Base-by-base conservation (phyloP, 176 grass and related monocot genomes). In the Aegilops bicornis region DNA sequence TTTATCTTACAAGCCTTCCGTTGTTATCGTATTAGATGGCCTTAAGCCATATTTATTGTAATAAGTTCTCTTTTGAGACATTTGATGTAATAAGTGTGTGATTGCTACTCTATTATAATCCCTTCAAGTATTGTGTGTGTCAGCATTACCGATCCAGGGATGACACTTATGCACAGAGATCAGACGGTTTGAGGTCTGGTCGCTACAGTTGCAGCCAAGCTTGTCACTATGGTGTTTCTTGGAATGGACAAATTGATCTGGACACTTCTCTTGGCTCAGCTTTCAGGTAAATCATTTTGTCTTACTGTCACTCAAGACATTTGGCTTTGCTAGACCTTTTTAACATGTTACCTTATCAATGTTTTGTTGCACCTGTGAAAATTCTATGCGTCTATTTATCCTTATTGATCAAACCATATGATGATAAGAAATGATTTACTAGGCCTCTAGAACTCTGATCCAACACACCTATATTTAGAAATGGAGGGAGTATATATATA, bases 201-300 rank as follows among this genome's bases (percentile, higher is more conserved):
- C 27, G 27, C 27, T 27, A 27, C 27, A 36, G 73, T 54, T 76
- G 73, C 8, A 24, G 20, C 30, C 22, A 69, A 67, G 54, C 54
- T 22, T 58, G 16, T 80, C 30, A 3, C 17, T 67, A 37, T 48
- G 25, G 10, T 68, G 40, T 62, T 39, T 66, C 40, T 66, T 68
- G 42, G 17, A 81, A 81, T n/a, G 40, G 10, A 68, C 25, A 68
- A 50, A 67, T 68, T 81, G 39, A 32, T 48, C 10, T 67, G 79
- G 16, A 40, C 63, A 32, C 17, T 11, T 81, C 40, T 14, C 19
- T 20, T 68, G 40, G 8, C 63, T 9, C 39, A n/a, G 7, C 25
- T 29, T 81, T 47, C 79, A 66, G 39, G 79, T 66, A 12, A 80
- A 45, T 15, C 17, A 66, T 30, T 81, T 81, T 80, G 61, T 64